A percentile compares a stretch with the other conserved stretches of the same genome.
These are phyloP conservation scores for Aechmea fasciata DNA, from an alignment of 176 grass and related monocot genomes.

Conservation along the genomic window DNA sequence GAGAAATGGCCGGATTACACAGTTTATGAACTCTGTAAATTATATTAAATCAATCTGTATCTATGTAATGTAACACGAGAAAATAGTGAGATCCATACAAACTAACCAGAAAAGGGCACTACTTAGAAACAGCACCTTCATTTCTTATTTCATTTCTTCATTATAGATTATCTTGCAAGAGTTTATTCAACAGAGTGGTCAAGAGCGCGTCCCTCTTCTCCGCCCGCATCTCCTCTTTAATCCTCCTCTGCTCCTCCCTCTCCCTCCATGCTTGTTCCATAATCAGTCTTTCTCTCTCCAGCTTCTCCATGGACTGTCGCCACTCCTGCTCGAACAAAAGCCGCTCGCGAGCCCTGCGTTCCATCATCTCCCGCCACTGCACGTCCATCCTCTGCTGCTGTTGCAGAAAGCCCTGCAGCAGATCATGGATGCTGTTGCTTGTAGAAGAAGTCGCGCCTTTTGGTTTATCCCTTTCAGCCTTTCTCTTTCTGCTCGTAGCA, in stretches of 20 bases:
- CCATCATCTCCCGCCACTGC: constrained; percentile 61
- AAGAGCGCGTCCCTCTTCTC: constrained; percentile 59
- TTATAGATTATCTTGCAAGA: constrained; percentile 58
- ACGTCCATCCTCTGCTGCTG: constrained; percentile 65
- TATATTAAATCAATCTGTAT: no score
- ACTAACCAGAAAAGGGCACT: no score
- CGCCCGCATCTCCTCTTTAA: constrained; percentile 55
- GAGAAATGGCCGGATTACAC: no score
- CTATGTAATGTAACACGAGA: no score
- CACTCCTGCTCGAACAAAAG: constrained; percentile 57
- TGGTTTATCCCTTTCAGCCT: constrained; percentile 19
- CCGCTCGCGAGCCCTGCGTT: constrained; percentile 50
- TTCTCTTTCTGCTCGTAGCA: constrained; percentile 27
- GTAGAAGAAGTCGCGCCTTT: neutral
- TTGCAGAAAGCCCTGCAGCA: constrained; percentile 60
- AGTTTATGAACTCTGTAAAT: no score
- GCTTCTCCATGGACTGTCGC: constrained; percentile 66
- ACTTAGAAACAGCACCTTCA: neutral
- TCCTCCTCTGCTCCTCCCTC: constrained; percentile 86
- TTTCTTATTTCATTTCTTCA: neutral
- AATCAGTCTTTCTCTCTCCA: constrained; percentile 74
- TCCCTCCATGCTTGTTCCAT: constrained; percentile 70
- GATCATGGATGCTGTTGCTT: constrained; percentile 24
- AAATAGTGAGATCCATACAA: no score
- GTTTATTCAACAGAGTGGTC: constrained; percentile 45